Evolutionary conservation across 192 early-diverging fungal species (phyloP).

Genomic region (Podila horticola): DNA sequence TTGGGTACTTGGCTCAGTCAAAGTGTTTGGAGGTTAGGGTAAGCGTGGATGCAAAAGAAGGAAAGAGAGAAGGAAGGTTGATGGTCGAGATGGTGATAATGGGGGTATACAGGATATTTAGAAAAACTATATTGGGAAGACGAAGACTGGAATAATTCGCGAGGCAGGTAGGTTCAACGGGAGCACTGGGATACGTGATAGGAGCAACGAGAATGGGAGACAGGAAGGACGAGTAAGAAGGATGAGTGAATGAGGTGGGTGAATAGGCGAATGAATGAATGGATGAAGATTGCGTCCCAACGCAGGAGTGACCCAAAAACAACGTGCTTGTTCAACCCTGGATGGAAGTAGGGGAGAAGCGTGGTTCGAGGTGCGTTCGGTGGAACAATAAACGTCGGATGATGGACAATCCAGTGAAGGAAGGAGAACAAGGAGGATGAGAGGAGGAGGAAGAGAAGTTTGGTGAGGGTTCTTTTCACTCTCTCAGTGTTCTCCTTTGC

Average conservation of each 20-base stretch:
- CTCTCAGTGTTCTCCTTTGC: neutral
- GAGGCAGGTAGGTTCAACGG: too few relatives aligned
- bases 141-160: neutral
- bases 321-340: slow-evolving; percentile 1
- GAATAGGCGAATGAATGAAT: neutral
- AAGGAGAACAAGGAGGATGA: neutral
- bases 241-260: too few relatives aligned
- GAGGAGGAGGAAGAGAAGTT: neutral
- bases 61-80: neutral
- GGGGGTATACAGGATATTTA: neutral
- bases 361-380: neutral
- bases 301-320: neutral
- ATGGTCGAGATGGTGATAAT: neutral
- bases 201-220: too few relatives aligned
- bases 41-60: neutral
- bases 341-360: neutral
- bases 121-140: neutral
- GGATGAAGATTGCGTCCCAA: neutral
- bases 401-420: slow-evolving; percentile 13
- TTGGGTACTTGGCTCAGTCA: neutral
- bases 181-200: too few relatives aligned
- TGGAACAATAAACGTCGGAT: slow-evolving; percentile 11
- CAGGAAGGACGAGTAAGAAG: too few relatives aligned
- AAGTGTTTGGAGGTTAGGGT: neutral
- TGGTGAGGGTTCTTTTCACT: neutral